These are phyloP conservation scores for Fraxinus quadrangulata DNA, from an alignment of 257 asterid genomes.

Conservation along the genomic window DNA sequence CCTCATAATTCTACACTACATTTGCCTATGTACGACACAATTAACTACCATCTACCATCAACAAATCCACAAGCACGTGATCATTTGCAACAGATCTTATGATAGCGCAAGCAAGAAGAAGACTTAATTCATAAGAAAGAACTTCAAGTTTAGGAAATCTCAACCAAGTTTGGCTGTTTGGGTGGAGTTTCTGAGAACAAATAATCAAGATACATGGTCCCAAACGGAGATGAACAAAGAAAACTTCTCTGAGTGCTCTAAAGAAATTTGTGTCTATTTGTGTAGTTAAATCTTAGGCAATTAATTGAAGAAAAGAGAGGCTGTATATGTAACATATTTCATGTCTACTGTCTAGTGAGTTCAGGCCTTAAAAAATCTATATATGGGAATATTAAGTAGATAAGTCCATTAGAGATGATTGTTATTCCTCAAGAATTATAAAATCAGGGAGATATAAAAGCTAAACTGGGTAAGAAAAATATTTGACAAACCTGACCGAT, in stretches of 20 bases:
- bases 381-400: neutral
- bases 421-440: neutral
- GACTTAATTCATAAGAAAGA: neutral
- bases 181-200: neutral
- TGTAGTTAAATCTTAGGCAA: neutral
- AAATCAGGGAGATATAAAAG: neutral
- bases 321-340: neutral
- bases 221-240: neutral
- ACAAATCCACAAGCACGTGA: neutral
- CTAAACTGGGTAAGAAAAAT: neutral
- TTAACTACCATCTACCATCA: neutral
- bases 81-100: neutral
- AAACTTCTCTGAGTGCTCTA: neutral
- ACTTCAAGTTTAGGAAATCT: neutral
- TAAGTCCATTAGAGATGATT: neutral
- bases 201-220: neutral
- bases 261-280: neutral
- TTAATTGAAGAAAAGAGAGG: neutral
- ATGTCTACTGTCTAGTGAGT: neutral
- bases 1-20: neutral
- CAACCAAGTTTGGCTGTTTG: neutral
- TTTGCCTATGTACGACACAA: neutral
- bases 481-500: constrained; percentile 45
- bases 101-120: neutral
- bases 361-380: neutral